A percentile compares a stretch with the other conserved stretches of the same genome.
phyloP scores from a whole-genome alignment of 768 basidiomycete species.

The Collybia sordida region DNA sequence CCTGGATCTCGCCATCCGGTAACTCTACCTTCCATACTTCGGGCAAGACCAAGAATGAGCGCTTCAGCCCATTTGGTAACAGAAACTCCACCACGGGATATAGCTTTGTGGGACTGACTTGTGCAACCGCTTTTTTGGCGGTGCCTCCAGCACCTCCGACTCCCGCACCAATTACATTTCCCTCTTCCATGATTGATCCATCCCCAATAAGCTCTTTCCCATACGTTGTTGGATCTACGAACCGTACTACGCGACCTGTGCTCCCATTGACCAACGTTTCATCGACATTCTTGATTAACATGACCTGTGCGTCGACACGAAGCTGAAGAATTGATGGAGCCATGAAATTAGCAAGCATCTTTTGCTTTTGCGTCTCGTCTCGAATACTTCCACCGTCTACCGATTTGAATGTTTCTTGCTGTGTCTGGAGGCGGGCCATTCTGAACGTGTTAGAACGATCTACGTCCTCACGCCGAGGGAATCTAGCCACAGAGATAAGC shows the following conservation, averaged over 20 bases:
- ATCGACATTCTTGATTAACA: constrained; percentile 94
- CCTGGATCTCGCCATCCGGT: constrained; percentile 84
- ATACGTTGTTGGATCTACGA: constrained; percentile 54
- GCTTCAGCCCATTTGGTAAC: constrained; percentile 53
- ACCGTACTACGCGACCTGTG: constrained; percentile 82
- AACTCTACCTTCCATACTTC: constrained; percentile 88
- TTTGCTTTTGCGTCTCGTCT: constrained; percentile 61
- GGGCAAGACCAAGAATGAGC: constrained; percentile 58
- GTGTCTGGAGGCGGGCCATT: constrained; percentile 57
- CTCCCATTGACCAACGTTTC: constrained; percentile 92
- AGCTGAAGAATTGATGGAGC: constrained; percentile 70
- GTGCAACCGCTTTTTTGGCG: constrained; percentile 23
- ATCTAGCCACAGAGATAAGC: constrained; percentile 44
- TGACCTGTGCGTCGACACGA: constrained; percentile 83
- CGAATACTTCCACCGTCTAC: constrained; percentile 61
- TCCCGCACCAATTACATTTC: constrained; percentile 26
- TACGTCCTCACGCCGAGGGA: constrained; percentile 91
- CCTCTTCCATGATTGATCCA: constrained; percentile 21
- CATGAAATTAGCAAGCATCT: constrained; percentile 89
- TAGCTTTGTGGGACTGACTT: constrained; percentile 19
- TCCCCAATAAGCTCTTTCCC: constrained; percentile 40
- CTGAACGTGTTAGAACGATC: constrained; percentile 78
- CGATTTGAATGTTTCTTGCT: constrained; percentile 53
- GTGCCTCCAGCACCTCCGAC: constrained; percentile 17
- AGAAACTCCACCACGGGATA: constrained; percentile 82